phyloP scores from a whole-genome alignment of 1,284 basidiomycete genomes.

The Inonotus obliquus region DNA sequence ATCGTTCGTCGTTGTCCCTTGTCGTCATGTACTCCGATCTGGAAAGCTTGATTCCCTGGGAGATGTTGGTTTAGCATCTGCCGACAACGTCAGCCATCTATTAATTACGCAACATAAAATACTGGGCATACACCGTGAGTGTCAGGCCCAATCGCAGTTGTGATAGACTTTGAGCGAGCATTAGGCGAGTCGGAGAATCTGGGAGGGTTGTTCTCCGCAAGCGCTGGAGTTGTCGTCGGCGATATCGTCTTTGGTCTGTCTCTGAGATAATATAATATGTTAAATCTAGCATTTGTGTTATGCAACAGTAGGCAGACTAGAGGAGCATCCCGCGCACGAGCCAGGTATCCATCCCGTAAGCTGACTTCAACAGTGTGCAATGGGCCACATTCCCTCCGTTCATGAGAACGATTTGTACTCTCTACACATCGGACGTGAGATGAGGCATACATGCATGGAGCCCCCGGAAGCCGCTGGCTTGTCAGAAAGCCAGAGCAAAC shows the following conservation, averaged over 20 bases:
- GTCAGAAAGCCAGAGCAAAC: no score
- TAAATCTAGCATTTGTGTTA: background rate
- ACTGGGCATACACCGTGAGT: constrained; percentile 64
- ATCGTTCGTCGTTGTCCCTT: constrained; percentile 89
- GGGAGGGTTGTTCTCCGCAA: constrained; percentile 14
- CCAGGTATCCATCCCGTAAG: no score
- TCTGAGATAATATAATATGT: background rate
- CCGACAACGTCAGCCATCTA: background rate
- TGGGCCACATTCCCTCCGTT: no score
- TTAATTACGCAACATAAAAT: background rate
- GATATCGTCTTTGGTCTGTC: background rate
- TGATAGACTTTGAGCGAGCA: constrained; percentile 73
- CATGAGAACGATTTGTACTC: no score
- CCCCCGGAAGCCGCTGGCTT: no score
- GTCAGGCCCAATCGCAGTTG: constrained; percentile 62
- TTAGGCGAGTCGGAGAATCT: constrained; percentile 40
- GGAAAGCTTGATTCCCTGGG: constrained; percentile 54
- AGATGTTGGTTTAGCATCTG: constrained; percentile 54
- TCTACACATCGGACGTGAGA: no score
- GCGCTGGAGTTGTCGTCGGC: background rate
- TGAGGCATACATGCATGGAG: no score
- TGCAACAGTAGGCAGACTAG: no score
- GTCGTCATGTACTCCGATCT: constrained; percentile 89
- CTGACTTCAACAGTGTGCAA: no score
- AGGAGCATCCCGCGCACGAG: no score